Percentiles rank a stretch among this genome's conserved stretches.
Evolutionary conservation across 768 basidiomycete genomes (phyloP).

Genomic region (Tylopilus sp.): DNA sequence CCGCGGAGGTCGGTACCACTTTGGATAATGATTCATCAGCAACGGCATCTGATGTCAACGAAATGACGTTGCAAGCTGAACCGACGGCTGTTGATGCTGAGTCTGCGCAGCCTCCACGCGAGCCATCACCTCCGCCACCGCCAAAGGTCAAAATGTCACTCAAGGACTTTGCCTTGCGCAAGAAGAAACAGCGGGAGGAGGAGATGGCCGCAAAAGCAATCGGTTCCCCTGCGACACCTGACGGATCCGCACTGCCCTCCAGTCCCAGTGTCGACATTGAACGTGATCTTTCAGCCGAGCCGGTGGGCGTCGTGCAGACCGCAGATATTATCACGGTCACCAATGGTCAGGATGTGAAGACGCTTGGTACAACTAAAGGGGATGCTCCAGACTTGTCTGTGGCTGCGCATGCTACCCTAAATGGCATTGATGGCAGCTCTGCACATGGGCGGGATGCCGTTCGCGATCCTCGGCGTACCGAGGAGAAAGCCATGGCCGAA

Average conservation of each 20-base stretch:
- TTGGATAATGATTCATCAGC: background rate
- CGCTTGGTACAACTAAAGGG: constrained; percentile 6
- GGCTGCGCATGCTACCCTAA: background rate
- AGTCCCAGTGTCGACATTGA: constrained; percentile 22
- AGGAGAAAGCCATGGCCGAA: background rate
- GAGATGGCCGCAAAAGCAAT: constrained; percentile 32
- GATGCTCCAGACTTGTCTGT: background rate
- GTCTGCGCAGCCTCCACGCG: constrained; percentile 6
- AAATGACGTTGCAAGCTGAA: constrained; percentile 5
- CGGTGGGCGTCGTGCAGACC: background rate
- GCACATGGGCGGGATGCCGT: background rate
- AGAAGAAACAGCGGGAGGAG: constrained; percentile 51
- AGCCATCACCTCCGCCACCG: constrained; percentile 31
- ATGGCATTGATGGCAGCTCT: background rate
- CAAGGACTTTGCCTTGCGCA: constrained; percentile 54
- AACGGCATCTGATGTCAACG: background rate
- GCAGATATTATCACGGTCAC: background rate
- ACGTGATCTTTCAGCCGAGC: constrained; percentile 13
- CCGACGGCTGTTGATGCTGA: constrained; percentile 7
- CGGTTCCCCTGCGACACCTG: constrained; percentile 20
- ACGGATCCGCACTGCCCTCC: constrained; percentile 7
- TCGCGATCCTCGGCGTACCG: background rate
- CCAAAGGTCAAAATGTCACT: constrained; percentile 57
- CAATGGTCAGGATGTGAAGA: constrained; percentile 11
- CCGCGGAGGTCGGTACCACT: background rate